These are phyloP conservation scores for Podaxis pistillaris DNA, from an alignment of 768 basidiomycete species.

Conservation along the genomic window DNA sequence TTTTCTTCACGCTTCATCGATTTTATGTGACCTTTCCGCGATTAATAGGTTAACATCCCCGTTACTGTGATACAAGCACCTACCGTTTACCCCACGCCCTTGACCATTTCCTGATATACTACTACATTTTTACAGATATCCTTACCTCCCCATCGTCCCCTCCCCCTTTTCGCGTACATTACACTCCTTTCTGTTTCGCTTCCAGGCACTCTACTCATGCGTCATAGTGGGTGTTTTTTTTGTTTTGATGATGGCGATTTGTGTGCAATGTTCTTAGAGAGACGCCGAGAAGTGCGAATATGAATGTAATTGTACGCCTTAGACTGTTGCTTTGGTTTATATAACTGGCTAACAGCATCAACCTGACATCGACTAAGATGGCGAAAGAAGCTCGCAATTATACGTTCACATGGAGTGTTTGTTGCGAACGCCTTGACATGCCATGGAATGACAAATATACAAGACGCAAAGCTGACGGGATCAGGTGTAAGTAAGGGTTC, in stretches of 20 bases:
- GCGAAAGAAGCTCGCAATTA: neutral
- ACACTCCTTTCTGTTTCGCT: neutral
- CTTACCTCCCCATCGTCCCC: neutral
- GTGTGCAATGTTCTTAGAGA: neutral
- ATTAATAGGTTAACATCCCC: neutral
- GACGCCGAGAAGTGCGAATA: neutral
- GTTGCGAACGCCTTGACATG: neutral
- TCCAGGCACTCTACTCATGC: neutral
- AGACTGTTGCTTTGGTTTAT: neutral
- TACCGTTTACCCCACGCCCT: neutral
- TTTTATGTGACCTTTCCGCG: neutral
- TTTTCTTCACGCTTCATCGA: neutral
- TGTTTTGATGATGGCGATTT: neutral
- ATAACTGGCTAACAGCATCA: neutral
- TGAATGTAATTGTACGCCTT: constrained; percentile 4
- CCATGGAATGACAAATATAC: neutral
- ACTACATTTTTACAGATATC: neutral
- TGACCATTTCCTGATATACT: neutral
- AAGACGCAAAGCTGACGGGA: too few relatives aligned
- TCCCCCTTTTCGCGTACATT: neutral
- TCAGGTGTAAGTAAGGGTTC: too few relatives aligned
- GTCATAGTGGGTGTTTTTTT: neutral
- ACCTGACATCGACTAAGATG: neutral
- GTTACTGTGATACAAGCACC: neutral
- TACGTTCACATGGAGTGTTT: neutral